These are phyloP conservation scores for Alliaria petiolata DNA, from an alignment of 345 rosid species.

Conservation along the genomic window DNA sequence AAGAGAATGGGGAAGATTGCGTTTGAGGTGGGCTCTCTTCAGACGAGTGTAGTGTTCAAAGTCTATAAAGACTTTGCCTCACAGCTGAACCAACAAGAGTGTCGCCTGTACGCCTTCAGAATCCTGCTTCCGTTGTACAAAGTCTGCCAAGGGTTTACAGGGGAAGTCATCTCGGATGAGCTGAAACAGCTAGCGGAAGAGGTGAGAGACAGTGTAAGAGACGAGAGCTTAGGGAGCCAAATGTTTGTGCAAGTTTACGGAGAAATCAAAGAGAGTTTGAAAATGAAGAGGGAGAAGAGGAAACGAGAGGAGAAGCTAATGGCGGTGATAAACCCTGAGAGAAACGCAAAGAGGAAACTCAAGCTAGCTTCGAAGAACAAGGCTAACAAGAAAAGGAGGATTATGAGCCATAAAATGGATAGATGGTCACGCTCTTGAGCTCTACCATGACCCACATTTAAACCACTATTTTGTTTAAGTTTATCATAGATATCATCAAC, in stretches of 20 bases:
- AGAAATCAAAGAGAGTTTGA: constrained; percentile 51
- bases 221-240: constrained; percentile 40
- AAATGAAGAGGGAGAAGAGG: constrained; percentile 65
- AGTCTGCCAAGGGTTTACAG: constrained; percentile 72
- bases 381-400: constrained; percentile 70
- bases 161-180: constrained; percentile 60
- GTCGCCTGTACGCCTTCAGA: constrained; percentile 38
- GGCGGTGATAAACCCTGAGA: constrained; percentile 68
- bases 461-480: not conserved
- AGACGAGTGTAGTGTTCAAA: constrained; percentile 58
- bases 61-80: constrained; percentile 41
- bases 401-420: constrained; percentile 32
- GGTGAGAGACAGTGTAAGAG: constrained; percentile 43
- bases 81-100: constrained; percentile 41
- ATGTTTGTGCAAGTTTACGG: constrained; percentile 45
- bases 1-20: constrained; percentile 69
- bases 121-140: constrained; percentile 67
- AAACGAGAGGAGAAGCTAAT: constrained; percentile 61
- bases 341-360: constrained; percentile 79
- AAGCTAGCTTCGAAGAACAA: constrained; percentile 61
- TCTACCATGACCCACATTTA: not conserved
- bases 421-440: constrained; percentile 9
- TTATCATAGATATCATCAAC: not conserved
- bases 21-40: constrained; percentile 54
- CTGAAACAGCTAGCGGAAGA: constrained; percentile 64